phyloP scores from a whole-genome alignment of 2,329 filamentous ascomycete species.

The Cyphellophora attinorum region DNA sequence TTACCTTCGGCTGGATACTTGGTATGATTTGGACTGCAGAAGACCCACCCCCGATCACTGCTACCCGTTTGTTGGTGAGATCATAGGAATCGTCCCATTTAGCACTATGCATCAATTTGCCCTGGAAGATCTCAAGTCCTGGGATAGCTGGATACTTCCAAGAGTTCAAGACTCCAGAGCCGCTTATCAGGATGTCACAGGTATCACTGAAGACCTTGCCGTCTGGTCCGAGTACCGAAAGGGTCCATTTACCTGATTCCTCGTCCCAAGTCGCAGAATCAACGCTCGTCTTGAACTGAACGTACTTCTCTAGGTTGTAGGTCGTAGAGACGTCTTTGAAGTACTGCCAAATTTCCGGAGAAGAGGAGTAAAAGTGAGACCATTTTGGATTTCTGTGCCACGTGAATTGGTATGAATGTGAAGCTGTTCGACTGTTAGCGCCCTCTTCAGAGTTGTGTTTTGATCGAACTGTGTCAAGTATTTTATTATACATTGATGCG shows the following conservation, averaged over 20 bases:
- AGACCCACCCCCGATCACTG: conserved; percentile 47
- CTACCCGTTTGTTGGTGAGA: conserved; percentile 38
- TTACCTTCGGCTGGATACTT: conserved; percentile 30
- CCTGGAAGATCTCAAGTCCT: conserved; percentile 42
- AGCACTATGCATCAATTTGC: conserved; percentile 45
- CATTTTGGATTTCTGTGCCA: conserved; percentile 24
- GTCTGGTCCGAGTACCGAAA: conserved; percentile 10
- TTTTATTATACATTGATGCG: not conserved
- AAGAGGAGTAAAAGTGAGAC: conserved; percentile 16
- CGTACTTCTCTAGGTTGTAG: conserved; percentile 18
- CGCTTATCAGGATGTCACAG: conserved; percentile 32
- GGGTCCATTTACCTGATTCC: conserved; percentile 18
- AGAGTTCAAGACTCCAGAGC: conserved; percentile 24
- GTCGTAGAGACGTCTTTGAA: conserved; percentile 17
- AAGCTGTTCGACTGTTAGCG: conserved; percentile 21
- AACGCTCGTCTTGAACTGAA: conserved; percentile 18
- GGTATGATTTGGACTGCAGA: conserved; percentile 46
- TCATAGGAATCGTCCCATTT: conserved; percentile 44
- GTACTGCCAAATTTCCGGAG: conserved; percentile 20
- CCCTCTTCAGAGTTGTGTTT: conserved; percentile 13
- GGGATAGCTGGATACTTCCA: conserved; percentile 44
- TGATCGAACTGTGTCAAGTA: too few relatives aligned
- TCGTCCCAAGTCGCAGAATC: conserved; percentile 21
- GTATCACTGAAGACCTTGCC: conserved; percentile 43
- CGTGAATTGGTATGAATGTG: conserved; percentile 25